Base-by-base conservation (phyloP, 2,329 filamentous ascomycete genomes). In the Epichloe amarillans region DNA sequence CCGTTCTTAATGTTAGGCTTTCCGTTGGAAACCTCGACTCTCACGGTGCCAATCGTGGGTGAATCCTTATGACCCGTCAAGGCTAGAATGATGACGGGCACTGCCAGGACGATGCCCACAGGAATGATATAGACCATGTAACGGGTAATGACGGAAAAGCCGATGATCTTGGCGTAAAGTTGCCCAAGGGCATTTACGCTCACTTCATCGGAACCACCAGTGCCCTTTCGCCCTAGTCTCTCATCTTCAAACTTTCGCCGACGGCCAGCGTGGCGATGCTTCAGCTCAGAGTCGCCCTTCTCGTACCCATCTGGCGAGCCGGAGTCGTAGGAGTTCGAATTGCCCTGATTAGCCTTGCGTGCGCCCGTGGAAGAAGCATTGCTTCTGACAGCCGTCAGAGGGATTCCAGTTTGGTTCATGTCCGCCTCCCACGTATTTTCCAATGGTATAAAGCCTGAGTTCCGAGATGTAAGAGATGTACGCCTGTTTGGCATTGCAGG, bases 101-200 rank as follows among this genome's bases (percentile, higher is more conserved):
- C 62, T 7, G 80, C 80, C 48, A 87, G 71, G 26, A 83, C 60
- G 15, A 82, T 53, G 44, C 74, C 80, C 33, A 86, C 68, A 5
- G 83, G 83, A 23, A 82, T 66, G 55, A 86, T 75, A 60, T 86
- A 86, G 55, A 86, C 72, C 46, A 84, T 68, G 61, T 86, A 86
- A 45, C 83, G 73, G 4, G 79, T 83, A 54, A 84, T 60, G 55
- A 81, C 71, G 7, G 79, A 83, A 60, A 82, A 82, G 57, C 72
- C 70, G 53, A 85, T 68, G 54, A 87, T 73, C 62, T 77, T 83
- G 59, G 74, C 72, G 66, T 86, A 84, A 37, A 86, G 61, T 53
- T 73, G 73, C 43, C 83, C 83, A 72, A 87, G 78, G 53, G 76
- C 76, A 57, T 81, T 86, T 55, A 86, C 66, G 35, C 72, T 71